Evolutionary conservation across 345 rosid genomes (phyloP).

Genomic region (Gynandropsis gynandra): DNA sequence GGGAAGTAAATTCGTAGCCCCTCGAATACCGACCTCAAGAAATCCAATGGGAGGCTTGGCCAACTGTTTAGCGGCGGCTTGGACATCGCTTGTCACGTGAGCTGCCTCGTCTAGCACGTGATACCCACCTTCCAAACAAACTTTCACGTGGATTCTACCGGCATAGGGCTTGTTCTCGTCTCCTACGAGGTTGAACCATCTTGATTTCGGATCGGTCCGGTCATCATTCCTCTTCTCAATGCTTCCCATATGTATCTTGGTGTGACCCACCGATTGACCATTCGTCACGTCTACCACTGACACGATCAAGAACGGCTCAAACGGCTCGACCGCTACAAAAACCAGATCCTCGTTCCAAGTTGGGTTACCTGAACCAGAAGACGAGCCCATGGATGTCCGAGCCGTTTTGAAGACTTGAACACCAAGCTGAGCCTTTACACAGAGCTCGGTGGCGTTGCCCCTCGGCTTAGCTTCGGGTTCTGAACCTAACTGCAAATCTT

Average conservation of each 20-base stretch:
- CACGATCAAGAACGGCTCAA: slow-evolving; percentile 77
- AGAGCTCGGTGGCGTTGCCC: slow-evolving; percentile 47
- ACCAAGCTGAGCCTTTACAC: slow-evolving; percentile 79
- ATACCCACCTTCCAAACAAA: slow-evolving; percentile 80
- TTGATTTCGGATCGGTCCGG: slow-evolving; percentile 44
- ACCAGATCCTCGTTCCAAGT: slow-evolving; percentile 73
- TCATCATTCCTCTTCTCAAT: slow-evolving; percentile 65
- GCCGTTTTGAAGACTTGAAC: slow-evolving; percentile 77
- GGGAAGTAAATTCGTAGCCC: slow-evolving; percentile 69
- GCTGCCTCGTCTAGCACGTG: slow-evolving; percentile 94
- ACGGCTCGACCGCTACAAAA: slow-evolving; percentile 87
- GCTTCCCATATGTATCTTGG: slow-evolving; percentile 61
- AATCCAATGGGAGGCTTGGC: slow-evolving; percentile 73
- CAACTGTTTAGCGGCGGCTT: slow-evolving; percentile 74
- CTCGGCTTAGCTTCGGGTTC: slow-evolving; percentile 57
- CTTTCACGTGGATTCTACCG: slow-evolving; percentile 72
- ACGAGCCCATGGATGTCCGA: slow-evolving; percentile 40
- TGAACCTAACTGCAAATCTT: slow-evolving; percentile 71
- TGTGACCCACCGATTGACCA: slow-evolving; percentile 51
- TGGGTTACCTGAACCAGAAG: slow-evolving; percentile 44
- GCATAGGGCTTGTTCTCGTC: slow-evolving; percentile 58
- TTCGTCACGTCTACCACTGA: slow-evolving; percentile 53
- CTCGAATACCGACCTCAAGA: slow-evolving; percentile 77
- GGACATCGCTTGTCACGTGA: slow-evolving; percentile 87
- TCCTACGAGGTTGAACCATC: slow-evolving; percentile 79